Conservation (phyloP, 73 alveolate genomes). For the Effrenium voratum region DNA sequence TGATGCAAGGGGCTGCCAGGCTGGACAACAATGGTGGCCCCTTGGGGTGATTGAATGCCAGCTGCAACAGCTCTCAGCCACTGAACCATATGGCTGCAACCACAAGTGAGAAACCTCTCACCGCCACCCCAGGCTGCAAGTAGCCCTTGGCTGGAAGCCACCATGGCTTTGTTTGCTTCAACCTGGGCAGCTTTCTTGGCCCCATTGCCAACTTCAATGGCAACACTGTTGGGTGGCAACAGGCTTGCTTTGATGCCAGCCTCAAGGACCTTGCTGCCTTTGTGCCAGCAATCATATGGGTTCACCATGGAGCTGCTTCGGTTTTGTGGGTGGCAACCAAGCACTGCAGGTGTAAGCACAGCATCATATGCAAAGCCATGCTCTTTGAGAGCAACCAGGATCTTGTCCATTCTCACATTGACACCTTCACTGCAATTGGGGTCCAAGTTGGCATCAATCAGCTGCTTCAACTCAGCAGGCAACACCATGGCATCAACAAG, state of each 20-base stretch:
- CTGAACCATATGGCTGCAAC: background rate
- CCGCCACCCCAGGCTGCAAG: background rate
- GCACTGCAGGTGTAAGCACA: background rate
- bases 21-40: background rate
- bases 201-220: background rate
- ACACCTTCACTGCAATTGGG: constrained; percentile 4
- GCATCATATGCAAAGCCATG: background rate
- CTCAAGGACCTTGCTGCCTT: background rate
- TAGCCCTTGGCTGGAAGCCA: background rate
- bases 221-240: constrained; percentile 17
- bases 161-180: background rate
- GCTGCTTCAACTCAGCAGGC: background rate
- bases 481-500: constrained; percentile 31
- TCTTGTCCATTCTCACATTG: constrained; percentile 2
- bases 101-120: constrained; percentile 7
- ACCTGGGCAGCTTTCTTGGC: background rate
- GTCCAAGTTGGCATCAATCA: background rate
- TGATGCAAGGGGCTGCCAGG: constrained; percentile 21
- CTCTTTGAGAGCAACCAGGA: background rate
- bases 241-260: constrained; percentile 11
- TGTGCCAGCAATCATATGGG: background rate
- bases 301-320: background rate
- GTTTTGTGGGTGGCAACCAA: constrained; percentile 8
- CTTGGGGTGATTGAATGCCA: constrained; percentile 16
- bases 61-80: background rate